Evolutionary conservation across 139 green algal genomes (phyloP), one percentile per base, ranked within the genome.

Genomic region (Desmodesmus armatus): DNA sequence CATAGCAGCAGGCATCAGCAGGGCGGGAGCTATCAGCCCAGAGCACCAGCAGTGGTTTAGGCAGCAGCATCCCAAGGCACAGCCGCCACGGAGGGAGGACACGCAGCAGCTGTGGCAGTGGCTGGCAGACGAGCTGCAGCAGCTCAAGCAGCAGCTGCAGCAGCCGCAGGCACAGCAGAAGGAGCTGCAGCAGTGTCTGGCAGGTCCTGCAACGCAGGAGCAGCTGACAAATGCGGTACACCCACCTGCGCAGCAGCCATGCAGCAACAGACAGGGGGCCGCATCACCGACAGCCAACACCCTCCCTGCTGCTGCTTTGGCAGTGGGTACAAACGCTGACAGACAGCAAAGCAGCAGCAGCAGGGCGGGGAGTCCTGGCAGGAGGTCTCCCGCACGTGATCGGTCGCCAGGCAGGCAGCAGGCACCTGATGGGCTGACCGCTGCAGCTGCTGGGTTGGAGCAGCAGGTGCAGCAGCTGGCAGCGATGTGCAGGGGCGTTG

Each of bases 31-130:
- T 27, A 62, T 23, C 71, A 62, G 71, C 29, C 43, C 71, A 25
- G 49, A 66, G 23, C 47, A 75, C 15, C 78, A 80, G 27, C 3
- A 7, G 3, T 80, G 80, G 67, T 62, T 80, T 0, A 65, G 29
- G 67, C 3, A 31, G 80, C 67, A 60, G 2, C 62, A 71, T 39
- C 80, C 80, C 41, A 66, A 66, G 49, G 80, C 70, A 3, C 69
- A 77, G 37, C 80, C 80, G 17, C 69, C 80, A 11, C n/a, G 69
- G 15, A 13, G 80, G 51, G 80, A 80, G 37, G 80, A 86, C 29
- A 41, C 49, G 0, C 27, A 44, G 17, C 80, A 35, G 6, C 51
- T 86, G n/a, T 7, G 33, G 37, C 23, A 33, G 69, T 86, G 80
- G 80, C 69, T 86, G 41, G 13, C 63, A 9, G 21, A 71, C 37